phyloP scores from a whole-genome alignment of 441 rosid species.

The Jatropha podagrica region DNA sequence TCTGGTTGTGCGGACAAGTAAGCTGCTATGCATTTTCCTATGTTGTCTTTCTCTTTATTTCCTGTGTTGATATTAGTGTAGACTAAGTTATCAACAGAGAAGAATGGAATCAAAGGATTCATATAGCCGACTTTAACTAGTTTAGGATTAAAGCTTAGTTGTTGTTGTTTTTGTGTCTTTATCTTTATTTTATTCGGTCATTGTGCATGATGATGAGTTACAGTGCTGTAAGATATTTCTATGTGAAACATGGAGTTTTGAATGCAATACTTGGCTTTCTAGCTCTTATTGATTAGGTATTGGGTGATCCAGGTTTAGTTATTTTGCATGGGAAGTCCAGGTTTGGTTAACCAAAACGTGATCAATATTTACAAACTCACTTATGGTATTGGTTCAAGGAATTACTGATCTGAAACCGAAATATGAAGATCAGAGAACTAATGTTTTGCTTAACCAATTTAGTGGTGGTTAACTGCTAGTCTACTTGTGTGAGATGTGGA shows the following conservation, averaged over 20 bases:
- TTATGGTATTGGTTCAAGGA: not conserved
- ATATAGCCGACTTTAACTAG: no score
- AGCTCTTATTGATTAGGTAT: not conserved
- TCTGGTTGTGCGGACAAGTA: slow-evolving; percentile 82
- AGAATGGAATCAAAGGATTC: no score
- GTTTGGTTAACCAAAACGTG: not conserved
- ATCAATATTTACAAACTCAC: not conserved
- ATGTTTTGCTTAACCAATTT: not conserved
- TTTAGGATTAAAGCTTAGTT: no score
- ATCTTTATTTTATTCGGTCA: not conserved
- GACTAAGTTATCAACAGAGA: no score
- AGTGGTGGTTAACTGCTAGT: not conserved
- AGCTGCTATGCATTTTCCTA: slow-evolving; percentile 26
- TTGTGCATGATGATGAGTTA: slow-evolving; percentile 1
- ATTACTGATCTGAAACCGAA: not conserved
- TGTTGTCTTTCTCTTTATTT: not conserved
- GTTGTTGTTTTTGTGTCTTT: not conserved
- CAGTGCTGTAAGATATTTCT: not conserved
- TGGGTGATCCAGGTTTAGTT: not conserved
- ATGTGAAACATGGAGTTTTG: not conserved
- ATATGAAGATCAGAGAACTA: not conserved
- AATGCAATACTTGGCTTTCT: not conserved
- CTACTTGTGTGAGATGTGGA: no score
- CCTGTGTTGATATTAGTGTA: no score
- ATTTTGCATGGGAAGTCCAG: not conserved